Evolutionary conservation across 106 monocot species (phyloP), one percentile per base, ranked within the genome.

Genomic region (Amphibolis antarctica): DNA sequence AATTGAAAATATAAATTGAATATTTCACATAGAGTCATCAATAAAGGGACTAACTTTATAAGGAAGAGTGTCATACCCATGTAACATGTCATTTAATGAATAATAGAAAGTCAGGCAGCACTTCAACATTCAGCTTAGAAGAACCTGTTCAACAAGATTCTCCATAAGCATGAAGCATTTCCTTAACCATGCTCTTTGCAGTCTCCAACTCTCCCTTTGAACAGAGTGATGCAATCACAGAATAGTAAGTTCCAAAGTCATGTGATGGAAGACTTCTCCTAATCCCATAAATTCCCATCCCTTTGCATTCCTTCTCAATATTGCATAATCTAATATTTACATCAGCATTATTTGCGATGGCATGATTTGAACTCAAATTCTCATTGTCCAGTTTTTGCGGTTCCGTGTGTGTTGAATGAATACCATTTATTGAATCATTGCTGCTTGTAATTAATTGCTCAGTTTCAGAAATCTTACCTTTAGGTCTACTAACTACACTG

Each of bases 181-280:
- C 23, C 68, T 67, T 78, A 43, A 81, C 72, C 46, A 73, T 49
- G 71, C 11, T 63, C 56, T 77, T 81, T 50, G 90, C 90, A 44
- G 82, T 81, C 52, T 80, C 60, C 46, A 87, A 49, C 29, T 98
- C 85, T 28, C 90, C 90, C 64, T 81, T 79, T 28, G 76, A 82
- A 81, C 90, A 98, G 17, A 90, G 76, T 43, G 84, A 80, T 27
- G 78, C 72, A 67, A 98, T 74, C 15, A 84, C 54, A 22, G 78
- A 71, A 74, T 87, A 91, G 57, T 73, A 90, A 43, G 74, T 45
- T 22, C 87, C 79, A 71, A 91, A 90, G 66, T 89, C 89, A 62
- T 70, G 54, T 12, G 15, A 19, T 13, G 69, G 66, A 23, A 75
- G 24, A 7, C 19, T 46, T 36, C 30, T 55, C 21, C 44, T 53